Evolutionary conservation across 1,284 basidiomycete species (phyloP).

Genomic region (Calocybe gambosa): DNA sequence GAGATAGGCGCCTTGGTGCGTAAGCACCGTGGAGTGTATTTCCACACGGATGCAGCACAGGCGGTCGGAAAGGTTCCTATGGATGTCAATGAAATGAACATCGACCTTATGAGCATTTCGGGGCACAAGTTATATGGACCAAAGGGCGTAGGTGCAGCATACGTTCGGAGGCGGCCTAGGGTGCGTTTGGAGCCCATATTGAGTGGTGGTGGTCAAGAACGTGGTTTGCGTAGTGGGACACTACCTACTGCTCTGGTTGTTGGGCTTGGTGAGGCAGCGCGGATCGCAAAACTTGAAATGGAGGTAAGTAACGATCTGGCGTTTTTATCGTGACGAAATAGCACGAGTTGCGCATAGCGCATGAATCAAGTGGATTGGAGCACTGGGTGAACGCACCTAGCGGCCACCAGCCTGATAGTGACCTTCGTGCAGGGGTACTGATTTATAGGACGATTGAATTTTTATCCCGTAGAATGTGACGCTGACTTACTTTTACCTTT

Average conservation of each 20-base stretch:
- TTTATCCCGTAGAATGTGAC: slow-evolving; percentile 9
- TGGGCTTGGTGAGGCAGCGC: slow-evolving; percentile 92
- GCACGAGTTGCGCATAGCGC: slow-evolving; percentile 25
- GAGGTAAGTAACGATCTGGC: slow-evolving; percentile 51
- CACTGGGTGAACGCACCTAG: slow-evolving; percentile 2
- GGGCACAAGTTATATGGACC: slow-evolving; percentile 99
- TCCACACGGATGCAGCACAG: slow-evolving; percentile 98
- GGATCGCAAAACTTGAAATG: slow-evolving; percentile 92
- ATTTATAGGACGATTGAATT: slow-evolving; percentile 26
- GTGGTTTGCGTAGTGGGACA: slow-evolving; percentile 92
- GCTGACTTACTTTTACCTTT: slow-evolving; percentile 17
- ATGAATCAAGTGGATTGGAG: slow-evolving; percentile 17
- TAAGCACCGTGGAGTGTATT: slow-evolving; percentile 83
- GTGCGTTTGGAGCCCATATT: slow-evolving; percentile 95
- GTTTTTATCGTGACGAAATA: slow-evolving; percentile 43
- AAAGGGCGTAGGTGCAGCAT: slow-evolving; percentile 93
- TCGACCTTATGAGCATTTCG: slow-evolving; percentile 95
- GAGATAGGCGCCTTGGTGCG: slow-evolving; percentile 88
- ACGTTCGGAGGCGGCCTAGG: slow-evolving; percentile 88
- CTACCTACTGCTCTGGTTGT: slow-evolving; percentile 87
- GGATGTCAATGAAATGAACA: slow-evolving; percentile 93
- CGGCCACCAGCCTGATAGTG: slow-evolving; percentile 51
- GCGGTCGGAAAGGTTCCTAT: slow-evolving; percentile 88
- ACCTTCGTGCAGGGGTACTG: slow-evolving; percentile 88
- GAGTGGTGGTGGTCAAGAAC: slow-evolving; percentile 96